phyloP scores from a whole-genome alignment of 345 rosid species.

The Noccaea caerulescens region DNA sequence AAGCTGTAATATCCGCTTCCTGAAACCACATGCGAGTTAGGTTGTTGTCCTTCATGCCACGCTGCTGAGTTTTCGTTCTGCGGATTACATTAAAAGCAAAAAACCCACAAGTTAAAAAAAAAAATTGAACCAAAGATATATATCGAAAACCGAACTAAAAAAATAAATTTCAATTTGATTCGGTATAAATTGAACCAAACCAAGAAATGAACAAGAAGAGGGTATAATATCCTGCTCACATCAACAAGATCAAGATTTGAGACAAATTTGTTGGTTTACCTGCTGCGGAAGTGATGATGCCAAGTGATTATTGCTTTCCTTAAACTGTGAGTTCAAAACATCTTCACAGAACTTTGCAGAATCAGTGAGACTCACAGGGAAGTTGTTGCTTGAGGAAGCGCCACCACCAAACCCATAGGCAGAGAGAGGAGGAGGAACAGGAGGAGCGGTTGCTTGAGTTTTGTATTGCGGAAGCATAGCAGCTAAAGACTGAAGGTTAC shows the following conservation, averaged over 20 bases:
- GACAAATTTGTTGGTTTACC: slow-evolving; percentile 26
- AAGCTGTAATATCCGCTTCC: slow-evolving; percentile 78
- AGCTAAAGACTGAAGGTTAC: slow-evolving; percentile 64
- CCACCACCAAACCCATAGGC: slow-evolving; percentile 82
- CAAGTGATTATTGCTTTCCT: slow-evolving; percentile 66
- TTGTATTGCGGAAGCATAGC: slow-evolving; percentile 78
- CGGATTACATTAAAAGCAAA: neutral
- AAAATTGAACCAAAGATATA: neutral
- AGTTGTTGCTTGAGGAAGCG: slow-evolving; percentile 61
- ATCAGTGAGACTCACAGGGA: slow-evolving; percentile 59
- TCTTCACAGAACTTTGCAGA: slow-evolving; percentile 75
- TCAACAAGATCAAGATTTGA: neutral
- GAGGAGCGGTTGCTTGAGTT: slow-evolving; percentile 69
- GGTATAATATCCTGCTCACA: neutral
- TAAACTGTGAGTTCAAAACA: slow-evolving; percentile 76
- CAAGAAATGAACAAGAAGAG: neutral
- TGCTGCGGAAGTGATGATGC: slow-evolving; percentile 66
- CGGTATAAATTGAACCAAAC: neutral
- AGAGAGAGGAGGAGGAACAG: slow-evolving; percentile 51
- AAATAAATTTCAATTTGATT: neutral
- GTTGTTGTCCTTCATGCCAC: slow-evolving; percentile 74
- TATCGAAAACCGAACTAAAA: neutral
- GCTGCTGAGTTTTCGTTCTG: slow-evolving; percentile 81
- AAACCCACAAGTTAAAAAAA: neutral
- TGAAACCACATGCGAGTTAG: slow-evolving; percentile 67